Percentiles rank a stretch among this genome's conserved stretches.
phyloP scores from a whole-genome alignment of 768 basidiomycete genomes.

The Gloeopeniophorella convolvens region DNA sequence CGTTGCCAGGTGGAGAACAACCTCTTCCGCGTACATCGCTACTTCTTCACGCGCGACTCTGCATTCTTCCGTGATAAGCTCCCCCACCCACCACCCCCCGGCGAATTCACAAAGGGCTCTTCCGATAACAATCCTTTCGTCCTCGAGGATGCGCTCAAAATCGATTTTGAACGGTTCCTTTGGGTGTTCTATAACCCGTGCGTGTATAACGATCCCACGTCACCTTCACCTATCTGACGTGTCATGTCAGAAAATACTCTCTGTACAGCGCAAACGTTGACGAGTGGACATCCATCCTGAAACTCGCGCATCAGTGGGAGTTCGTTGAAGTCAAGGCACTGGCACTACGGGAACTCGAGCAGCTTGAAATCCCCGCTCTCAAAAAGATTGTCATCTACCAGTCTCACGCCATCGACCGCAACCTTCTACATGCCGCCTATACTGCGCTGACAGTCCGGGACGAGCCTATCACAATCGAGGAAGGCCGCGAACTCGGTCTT shows the following conservation, averaged over 20 bases:
- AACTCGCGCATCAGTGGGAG: constrained; percentile 47
- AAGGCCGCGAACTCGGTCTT: constrained; percentile 51
- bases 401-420: constrained; percentile 39
- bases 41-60: constrained; percentile 30
- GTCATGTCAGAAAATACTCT: constrained; percentile 42
- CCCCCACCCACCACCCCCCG: constrained; percentile 22
- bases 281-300: constrained; percentile 51
- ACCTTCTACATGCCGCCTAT: constrained; percentile 47
- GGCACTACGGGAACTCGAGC: constrained; percentile 48
- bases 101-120: constrained; percentile 26
- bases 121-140: constrained; percentile 27
- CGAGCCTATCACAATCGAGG: constrained; percentile 44
- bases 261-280: constrained; percentile 43
- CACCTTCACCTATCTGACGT: not conserved
- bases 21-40: constrained; percentile 19
- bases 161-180: constrained; percentile 28
- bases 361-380: constrained; percentile 39
- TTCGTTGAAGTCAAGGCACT: constrained; percentile 45
- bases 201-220: constrained; percentile 16
- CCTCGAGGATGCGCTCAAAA: constrained; percentile 24
- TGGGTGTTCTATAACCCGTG: constrained; percentile 32
- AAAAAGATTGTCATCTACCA: constrained; percentile 56
- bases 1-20: constrained; percentile 13
- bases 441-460: constrained; percentile 44
- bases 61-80: constrained; percentile 26